Conservation (phyloP, 2,329 filamentous ascomycete species). For the Aspergillus ochraceus region DNA sequence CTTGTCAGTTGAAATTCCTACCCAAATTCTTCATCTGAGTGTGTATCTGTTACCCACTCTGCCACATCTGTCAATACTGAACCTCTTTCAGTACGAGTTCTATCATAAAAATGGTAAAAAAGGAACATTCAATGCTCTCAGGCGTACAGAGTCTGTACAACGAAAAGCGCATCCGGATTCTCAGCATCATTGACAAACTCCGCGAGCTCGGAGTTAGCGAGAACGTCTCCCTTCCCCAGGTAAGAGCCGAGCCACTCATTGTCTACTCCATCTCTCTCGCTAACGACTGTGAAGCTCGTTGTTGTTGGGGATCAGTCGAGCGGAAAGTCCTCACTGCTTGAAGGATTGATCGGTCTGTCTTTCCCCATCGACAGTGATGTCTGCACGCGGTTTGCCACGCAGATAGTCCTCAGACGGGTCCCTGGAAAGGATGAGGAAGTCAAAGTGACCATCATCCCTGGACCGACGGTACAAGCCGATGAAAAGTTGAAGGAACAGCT, state of each 20-base stretch:
- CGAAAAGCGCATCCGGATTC: constrained; percentile 13
- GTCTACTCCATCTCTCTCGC: not conserved
- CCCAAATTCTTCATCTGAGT: too few relatives aligned
- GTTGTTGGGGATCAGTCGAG: constrained; percentile 37
- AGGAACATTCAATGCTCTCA: constrained; percentile 1
- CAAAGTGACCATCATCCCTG: constrained; percentile 35
- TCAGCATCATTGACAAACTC: constrained; percentile 26
- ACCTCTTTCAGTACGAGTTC: too few relatives aligned
- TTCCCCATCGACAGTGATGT: constrained; percentile 30
- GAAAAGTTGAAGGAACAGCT: constrained; percentile 15
- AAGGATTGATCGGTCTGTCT: constrained; percentile 30
- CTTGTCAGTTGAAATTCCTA: too few relatives aligned
- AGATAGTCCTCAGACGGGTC: constrained; percentile 30
- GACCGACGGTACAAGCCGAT: constrained; percentile 17
- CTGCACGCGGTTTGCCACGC: constrained; percentile 34
- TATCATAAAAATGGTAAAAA: not conserved
- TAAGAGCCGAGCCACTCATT: constrained; percentile 4
- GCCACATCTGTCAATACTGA: too few relatives aligned
- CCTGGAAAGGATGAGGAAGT: constrained; percentile 13
- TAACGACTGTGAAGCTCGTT: constrained; percentile 25
- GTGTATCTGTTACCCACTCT: too few relatives aligned
- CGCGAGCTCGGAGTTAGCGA: constrained; percentile 30
- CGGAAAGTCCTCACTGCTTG: constrained; percentile 34
- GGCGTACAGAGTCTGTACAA: constrained; percentile 28
- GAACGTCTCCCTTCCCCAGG: constrained; percentile 31